Evolutionary conservation across 768 basidiomycete genomes (phyloP), one percentile per base, ranked within the genome.

Genomic region (Pleurotus ostreatus): DNA sequence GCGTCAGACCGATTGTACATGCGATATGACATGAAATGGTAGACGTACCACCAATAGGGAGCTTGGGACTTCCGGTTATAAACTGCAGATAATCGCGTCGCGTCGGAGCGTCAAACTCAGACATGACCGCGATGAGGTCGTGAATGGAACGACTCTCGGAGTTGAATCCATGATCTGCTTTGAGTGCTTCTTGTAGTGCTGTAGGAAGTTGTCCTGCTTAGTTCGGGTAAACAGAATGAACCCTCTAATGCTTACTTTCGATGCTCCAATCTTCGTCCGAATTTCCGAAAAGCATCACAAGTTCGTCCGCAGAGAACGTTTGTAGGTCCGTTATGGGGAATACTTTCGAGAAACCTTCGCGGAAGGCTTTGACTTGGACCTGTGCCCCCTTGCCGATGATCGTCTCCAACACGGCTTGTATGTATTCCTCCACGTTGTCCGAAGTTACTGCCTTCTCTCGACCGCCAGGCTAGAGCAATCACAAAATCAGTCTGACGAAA

Each of bases 111-210:
- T 94, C 88, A 63, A 89, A 97, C 54, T 83, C 81, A 1, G 90
- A 77, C 85, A 99, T 91, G 60, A 93, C 81, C 53, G 90, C 92
- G 22, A 98, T 71, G 55, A 99, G 79, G 65, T 92, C 86, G 45
- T 88, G 85, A 58, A 99, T 95, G 0, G 94, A 86, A 38, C 89
- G 86, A 66, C 93, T 95, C 66, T 98, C 96, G 11, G 89, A 86
- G 65, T 96, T 94, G 78, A 95, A 99, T 6, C 97, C 97, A 67
- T 99, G 97, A 65, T 99, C 97, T 9, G 97, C 97, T 70, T 98
- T 98, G 68, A 98, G 70, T 2, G 89, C 86, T 68, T 96, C 94
- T 38, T 81, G 83, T 34, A 98, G 79, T 18, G 94, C 96, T 97
- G 61, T 2, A 39, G 18, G 39, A 55, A 57, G 18, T 48, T 43